Evolutionary conservation across 2,329 filamentous ascomycete genomes (phyloP).

Genomic region (Cladophialophora psammophila): DNA sequence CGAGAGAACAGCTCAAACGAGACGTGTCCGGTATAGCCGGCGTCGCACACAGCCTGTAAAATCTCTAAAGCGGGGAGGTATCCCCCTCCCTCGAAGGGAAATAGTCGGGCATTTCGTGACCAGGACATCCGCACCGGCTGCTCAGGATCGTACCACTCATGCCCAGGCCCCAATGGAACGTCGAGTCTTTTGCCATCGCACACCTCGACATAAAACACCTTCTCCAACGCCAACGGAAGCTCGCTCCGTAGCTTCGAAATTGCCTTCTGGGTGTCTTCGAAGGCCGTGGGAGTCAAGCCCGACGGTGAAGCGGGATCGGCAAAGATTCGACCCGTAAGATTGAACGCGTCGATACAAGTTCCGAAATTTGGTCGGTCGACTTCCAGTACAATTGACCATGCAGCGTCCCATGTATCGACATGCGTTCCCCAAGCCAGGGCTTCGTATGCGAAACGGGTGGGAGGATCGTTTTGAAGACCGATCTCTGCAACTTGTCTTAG

Average conservation of each 20-base stretch:
- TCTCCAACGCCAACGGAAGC: conserved; percentile 51
- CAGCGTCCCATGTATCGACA: conserved; percentile 73
- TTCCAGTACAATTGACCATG: conserved; percentile 70
- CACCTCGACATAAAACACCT: conserved; percentile 78
- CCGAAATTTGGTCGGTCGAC: conserved; percentile 77
- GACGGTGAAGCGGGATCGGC: conserved; percentile 68
- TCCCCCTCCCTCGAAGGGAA: conserved; percentile 69
- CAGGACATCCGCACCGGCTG: conserved; percentile 76
- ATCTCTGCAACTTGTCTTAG: conserved; percentile 61
- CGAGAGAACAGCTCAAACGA: conserved; percentile 40
- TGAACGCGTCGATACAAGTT: conserved; percentile 79
- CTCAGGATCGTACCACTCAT: conserved; percentile 64
- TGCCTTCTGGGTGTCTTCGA: conserved; percentile 62
- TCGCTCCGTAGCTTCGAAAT: conserved; percentile 61
- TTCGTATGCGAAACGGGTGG: conserved; percentile 75
- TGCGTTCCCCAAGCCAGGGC: conserved; percentile 75
- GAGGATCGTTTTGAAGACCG: conserved; percentile 61
- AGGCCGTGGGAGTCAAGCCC: conserved; percentile 63
- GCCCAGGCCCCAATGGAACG: conserved; percentile 63
- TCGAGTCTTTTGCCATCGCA: conserved; percentile 73
- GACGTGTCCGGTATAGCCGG: conserved; percentile 62
- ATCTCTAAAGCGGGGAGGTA: conserved; percentile 73
- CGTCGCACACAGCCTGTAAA: conserved; percentile 65
- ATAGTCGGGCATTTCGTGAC: conserved; percentile 76
- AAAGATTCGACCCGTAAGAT: conserved; percentile 74